Evolutionary conservation across 2,329 filamentous ascomycete genomes (phyloP).

Genomic region (Neopestalotiopsis clavispora): DNA sequence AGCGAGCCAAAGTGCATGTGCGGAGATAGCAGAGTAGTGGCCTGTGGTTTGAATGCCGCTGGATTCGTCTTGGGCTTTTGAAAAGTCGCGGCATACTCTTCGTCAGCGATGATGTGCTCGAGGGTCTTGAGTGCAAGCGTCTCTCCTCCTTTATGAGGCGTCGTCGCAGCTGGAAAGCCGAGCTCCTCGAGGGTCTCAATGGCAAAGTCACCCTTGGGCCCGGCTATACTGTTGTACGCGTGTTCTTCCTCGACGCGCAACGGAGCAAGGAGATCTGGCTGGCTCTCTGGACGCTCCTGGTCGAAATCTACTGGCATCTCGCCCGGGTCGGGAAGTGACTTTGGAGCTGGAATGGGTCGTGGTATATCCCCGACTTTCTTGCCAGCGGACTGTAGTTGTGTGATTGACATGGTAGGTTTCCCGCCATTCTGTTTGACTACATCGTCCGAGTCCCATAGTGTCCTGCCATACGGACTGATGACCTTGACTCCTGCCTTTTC

Average conservation of each 20-base stretch:
- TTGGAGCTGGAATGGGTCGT: conserved; percentile 60
- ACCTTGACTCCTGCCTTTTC: conserved; percentile 70
- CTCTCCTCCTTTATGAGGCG: conserved; percentile 74
- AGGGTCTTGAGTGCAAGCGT: conserved; percentile 64
- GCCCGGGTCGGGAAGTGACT: conserved; percentile 66
- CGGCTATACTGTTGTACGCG: conserved; percentile 65
- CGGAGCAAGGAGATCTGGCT: conserved; percentile 65
- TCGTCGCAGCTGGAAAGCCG: conserved; percentile 68
- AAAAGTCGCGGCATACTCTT: conserved; percentile 74
- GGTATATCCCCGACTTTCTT: conserved; percentile 66
- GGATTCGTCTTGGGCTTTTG: conserved; percentile 78
- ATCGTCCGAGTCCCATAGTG: conserved; percentile 75
- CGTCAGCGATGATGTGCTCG: conserved; percentile 62
- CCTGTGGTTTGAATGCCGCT: conserved; percentile 73
- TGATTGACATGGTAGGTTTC: conserved; percentile 77
- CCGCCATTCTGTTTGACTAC: conserved; percentile 68
- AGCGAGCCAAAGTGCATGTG: conserved; percentile 77
- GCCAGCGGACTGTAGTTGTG: conserved; percentile 67
- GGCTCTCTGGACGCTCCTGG: conserved; percentile 52
- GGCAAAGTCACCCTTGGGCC: conserved; percentile 71
- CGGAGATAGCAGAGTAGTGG: conserved; percentile 75
- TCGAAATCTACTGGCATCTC: conserved; percentile 62
- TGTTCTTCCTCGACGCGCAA: conserved; percentile 59
- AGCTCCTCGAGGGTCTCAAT: conserved; percentile 75
- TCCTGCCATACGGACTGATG: conserved; percentile 67